Evolutionary conservation across 106 monocot species (phyloP).

Genomic region (Vanilla planifolia): DNA sequence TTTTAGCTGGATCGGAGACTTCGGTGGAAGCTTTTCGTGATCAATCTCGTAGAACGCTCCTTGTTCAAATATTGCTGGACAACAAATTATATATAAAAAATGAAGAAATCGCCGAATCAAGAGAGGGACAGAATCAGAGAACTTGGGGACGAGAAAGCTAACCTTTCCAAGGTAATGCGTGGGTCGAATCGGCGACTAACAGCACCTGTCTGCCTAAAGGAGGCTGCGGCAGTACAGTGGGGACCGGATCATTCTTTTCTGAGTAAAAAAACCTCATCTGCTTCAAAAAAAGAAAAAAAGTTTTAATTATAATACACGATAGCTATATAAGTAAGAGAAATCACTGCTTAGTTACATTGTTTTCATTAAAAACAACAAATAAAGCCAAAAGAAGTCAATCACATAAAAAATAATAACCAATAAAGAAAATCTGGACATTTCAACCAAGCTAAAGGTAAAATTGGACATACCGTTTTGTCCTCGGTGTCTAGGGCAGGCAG

Average conservation of each 20-base stretch:
- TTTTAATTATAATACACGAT: neutral
- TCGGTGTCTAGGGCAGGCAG: neutral
- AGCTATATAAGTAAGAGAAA: neutral
- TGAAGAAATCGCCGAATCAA: neutral
- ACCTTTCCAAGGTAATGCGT: constrained; percentile 17
- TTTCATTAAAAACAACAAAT: neutral
- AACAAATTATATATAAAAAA: neutral
- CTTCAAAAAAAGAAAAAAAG: neutral
- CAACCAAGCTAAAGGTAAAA: neutral
- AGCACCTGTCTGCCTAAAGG: constrained; percentile 25
- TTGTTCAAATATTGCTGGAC: constrained; percentile 16
- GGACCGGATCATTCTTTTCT: constrained; percentile 26
- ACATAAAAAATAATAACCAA: neutral
- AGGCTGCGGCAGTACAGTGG: neutral
- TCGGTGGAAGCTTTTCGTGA: constrained; percentile 67
- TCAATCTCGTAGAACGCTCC: constrained; percentile 82
- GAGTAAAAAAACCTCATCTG: constrained; percentile 47
- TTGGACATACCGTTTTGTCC: neutral
- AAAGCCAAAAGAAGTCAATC: neutral
- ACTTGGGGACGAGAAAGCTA: neutral
- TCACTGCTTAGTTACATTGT: neutral
- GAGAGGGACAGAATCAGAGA: neutral
- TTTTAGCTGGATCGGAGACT: constrained; percentile 83
- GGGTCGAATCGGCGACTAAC: constrained; percentile 16
- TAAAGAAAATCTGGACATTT: neutral